phyloP scores from a whole-genome alignment of 2,329 filamentous ascomycete species.

The Metarhizium album region DNA sequence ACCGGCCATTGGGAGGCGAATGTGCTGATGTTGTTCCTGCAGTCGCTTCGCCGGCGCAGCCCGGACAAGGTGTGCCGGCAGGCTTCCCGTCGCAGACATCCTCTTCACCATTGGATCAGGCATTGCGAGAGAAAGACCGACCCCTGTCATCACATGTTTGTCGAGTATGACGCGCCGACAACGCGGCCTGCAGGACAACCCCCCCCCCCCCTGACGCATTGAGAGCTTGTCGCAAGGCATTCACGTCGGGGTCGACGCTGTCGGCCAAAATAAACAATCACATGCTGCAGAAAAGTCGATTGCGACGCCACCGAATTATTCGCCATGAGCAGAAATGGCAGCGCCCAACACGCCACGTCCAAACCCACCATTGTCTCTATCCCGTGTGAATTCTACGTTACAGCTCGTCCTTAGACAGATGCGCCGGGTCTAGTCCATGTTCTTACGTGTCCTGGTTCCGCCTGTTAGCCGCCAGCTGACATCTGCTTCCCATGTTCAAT shows the following conservation, averaged over 20 bases:
- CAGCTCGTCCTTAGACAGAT: not conserved
- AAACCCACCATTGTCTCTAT: not conserved
- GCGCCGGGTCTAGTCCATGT: conserved; percentile 57
- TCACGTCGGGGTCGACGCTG: not conserved
- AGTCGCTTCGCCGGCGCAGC: not conserved
- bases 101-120: not conserved
- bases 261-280: not conserved
- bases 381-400: not conserved
- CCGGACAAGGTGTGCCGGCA: not conserved
- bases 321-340: not conserved
- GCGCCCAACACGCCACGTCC: not conserved
- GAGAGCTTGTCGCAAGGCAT: not conserved
- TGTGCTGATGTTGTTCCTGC: not conserved
- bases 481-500: not conserved
- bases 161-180: not conserved
- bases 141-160: not conserved
- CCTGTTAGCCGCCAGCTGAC: conserved; percentile 9
- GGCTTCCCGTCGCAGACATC: too few species aligned
- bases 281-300: not conserved
- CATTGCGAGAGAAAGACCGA: not conserved
- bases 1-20: not conserved
- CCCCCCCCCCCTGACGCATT: not conserved
- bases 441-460: conserved; percentile 54
- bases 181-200: not conserved
- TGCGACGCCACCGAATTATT: not conserved